A percentile compares a stretch with the other conserved stretches of the same genome.
Conservation (phyloP, 441 rosid species). For the Dalechampia spathulata region DNA sequence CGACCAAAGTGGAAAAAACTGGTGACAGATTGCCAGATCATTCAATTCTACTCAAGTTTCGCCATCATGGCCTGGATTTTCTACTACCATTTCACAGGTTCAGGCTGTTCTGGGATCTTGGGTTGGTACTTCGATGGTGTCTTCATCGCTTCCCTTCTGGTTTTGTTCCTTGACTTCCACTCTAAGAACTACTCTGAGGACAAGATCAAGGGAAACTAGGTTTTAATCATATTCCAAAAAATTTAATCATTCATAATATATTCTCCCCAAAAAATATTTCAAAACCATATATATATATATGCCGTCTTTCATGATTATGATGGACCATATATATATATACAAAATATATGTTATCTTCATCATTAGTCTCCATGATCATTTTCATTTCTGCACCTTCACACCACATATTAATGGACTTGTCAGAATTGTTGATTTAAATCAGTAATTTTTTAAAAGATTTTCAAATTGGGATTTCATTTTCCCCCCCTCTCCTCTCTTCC, state of each 20-base stretch:
- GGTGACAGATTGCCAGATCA: conserved; percentile 56
- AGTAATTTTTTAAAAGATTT: no score
- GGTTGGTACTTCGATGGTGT: conserved; percentile 61
- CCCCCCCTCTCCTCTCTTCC: neutral
- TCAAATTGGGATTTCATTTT: neutral
- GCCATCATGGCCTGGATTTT: conserved; percentile 38
- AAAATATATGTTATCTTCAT: neutral
- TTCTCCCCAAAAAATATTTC: neutral
- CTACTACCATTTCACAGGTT: conserved; percentile 34
- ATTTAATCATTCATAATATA: neutral
- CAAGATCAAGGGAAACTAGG: neutral
- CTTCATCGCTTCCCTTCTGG: conserved; percentile 49
- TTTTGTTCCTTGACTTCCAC: conserved; percentile 47
- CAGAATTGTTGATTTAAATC: neutral
- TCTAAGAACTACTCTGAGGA: conserved; percentile 31
- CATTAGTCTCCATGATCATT: neutral
- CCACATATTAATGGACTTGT: neutral
- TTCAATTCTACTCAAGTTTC: conserved; percentile 51
- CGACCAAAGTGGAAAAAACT: conserved; percentile 59
- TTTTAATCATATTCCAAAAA: no score
- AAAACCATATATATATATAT: neutral
- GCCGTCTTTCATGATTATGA: neutral
- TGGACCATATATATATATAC: neutral
- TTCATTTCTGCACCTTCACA: neutral
- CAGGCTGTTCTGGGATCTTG: conserved; percentile 54